Conservation (phyloP, 768 basidiomycete genomes). For the Leucogyrophana mollusca region DNA sequence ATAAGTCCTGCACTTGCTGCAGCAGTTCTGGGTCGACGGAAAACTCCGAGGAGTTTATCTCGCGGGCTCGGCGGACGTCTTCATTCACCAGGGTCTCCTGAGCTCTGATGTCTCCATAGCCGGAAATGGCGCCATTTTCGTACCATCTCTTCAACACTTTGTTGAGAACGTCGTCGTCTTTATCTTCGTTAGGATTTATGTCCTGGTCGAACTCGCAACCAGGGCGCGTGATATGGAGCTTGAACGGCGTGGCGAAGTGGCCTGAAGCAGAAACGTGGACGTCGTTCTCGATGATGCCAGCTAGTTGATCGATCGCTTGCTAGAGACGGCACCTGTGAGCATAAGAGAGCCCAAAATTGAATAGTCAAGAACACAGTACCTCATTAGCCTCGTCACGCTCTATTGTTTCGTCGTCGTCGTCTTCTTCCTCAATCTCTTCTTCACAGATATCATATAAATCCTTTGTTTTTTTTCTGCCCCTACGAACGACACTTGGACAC, state of each 20-base stretch:
- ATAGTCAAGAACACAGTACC: no score
- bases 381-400: no score
- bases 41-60: slow-evolving; percentile 21
- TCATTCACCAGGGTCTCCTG: slow-evolving; percentile 20
- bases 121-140: slow-evolving; percentile 16
- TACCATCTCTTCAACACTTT: slow-evolving; percentile 5
- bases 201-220: background rate
- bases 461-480: no score
- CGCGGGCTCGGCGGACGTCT: slow-evolving; percentile 23
- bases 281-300: background rate
- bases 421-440: no score
- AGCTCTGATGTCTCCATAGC: slow-evolving; percentile 22
- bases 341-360: no score
- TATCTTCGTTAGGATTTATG: slow-evolving; percentile 8
- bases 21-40: slow-evolving; percentile 14
- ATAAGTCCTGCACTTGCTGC: slow-evolving; percentile 8
- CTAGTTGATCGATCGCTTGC: background rate
- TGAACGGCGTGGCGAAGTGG: no score
- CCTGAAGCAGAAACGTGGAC: no score
- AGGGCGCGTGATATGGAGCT: no score
- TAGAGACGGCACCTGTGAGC: no score
- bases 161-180: slow-evolving; percentile 4
- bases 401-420: no score
- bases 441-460: no score
- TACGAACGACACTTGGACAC: no score